Evolutionary conservation across 352 stramenopile species (phyloP).

Genomic region (Nothophytophthora sp.): DNA sequence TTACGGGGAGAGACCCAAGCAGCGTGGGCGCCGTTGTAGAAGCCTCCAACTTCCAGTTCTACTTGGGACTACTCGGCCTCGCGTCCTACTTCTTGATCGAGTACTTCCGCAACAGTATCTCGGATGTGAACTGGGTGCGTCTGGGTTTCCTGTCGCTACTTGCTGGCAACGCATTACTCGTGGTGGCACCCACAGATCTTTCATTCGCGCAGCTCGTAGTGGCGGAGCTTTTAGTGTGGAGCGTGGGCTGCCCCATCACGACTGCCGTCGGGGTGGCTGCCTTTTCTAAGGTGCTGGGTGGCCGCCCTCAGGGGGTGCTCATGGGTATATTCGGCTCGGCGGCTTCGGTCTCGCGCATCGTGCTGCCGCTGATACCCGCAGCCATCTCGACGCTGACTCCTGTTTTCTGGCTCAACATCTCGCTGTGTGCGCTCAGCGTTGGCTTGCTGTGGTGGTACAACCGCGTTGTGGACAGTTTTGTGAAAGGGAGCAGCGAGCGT

Average conservation of each 20-base stretch:
- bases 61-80: slow-evolving; percentile 64
- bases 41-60: slow-evolving; percentile 80
- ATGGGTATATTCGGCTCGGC: slow-evolving; percentile 75
- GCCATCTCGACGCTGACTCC: slow-evolving; percentile 58
- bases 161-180: slow-evolving; percentile 55
- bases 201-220: slow-evolving; percentile 43
- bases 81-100: slow-evolving; percentile 75
- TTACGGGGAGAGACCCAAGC: slow-evolving; percentile 54
- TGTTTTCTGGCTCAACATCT: slow-evolving; percentile 72
- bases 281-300: slow-evolving; percentile 70
- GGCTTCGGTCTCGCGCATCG: slow-evolving; percentile 70
- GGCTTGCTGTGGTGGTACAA: slow-evolving; percentile 65
- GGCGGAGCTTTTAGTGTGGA: slow-evolving; percentile 68
- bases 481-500: slow-evolving; percentile 37
- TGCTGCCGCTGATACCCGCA: slow-evolving; percentile 63
- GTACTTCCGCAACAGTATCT: slow-evolving; percentile 59
- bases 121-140: slow-evolving; percentile 64
- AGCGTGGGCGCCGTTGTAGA: slow-evolving; percentile 45
- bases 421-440: slow-evolving; percentile 53
- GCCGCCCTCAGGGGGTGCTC: slow-evolving; percentile 62
- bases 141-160: slow-evolving; percentile 59
- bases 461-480: slow-evolving; percentile 37
- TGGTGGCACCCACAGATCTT: slow-evolving; percentile 34
- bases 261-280: slow-evolving; percentile 66
- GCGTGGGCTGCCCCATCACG: slow-evolving; percentile 70